Evolutionary conservation across 163 green algal genomes (phyloP), one percentile per base, ranked within the genome.

Genomic region (Prototheca cutis): DNA sequence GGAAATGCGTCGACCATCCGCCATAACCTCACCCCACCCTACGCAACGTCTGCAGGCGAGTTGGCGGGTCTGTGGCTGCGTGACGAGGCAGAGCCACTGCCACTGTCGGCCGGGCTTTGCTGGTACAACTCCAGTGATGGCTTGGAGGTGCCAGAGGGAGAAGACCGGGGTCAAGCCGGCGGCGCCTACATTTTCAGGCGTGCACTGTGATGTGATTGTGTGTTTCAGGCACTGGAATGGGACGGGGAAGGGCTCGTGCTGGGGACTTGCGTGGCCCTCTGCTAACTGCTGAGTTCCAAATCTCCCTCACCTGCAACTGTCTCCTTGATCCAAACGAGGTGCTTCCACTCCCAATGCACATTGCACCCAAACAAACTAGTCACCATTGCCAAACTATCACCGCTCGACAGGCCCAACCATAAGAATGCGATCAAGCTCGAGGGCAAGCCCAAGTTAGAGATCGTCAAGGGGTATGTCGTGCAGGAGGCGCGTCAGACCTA

Each of bases 121-220:
- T 84, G 67, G 69, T 88, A 88, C 70, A 80, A 83, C 58, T 62
- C 67, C 29, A 80, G 64, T 51, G 71, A 83, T 53, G 72, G 63
- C 47, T 45, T 80, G 58, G 58, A 84, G 25, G 42, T 51, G 18
- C 13, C 10, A 33, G 32, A 19, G 30, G 28, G 30, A 21, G 53
- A 66, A 30, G 63, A 63, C 59, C 21, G 48, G 17, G 58, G 63
- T 36, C 68, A 82, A 58, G 47, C 57, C 19, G 75, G 61, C 5
- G 82, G 84, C 23, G 84, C 84, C 0, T 92, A 93, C 70, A 86
- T 93, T 48, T 91, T 93, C 74, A 75, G 80, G 33, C 73, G 56
- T 4, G 39, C 5, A 4, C 31, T 7, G 28, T 13, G 13, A 45
- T 45, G 36, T 45, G 8, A 13, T 21, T 21, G 8, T 45, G 8